A percentile compares a stretch with the other conserved stretches of the same genome.
These are phyloP conservation scores for Aphanomyces astaci DNA, from an alignment of 352 stramenopile species.

Conservation along the genomic window DNA sequence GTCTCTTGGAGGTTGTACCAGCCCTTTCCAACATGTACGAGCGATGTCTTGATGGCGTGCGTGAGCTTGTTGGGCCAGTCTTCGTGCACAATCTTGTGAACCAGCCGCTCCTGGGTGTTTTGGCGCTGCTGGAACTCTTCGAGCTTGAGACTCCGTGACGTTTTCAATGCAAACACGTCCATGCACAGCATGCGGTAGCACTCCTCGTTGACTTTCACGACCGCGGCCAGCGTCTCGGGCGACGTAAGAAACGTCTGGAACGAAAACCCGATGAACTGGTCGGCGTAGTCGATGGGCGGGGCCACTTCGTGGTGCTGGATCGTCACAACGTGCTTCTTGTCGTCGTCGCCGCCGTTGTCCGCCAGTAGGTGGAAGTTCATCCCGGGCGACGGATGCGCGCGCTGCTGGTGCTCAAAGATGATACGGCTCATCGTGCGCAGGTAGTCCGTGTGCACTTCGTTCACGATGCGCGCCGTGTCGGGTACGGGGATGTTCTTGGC, in stretches of 20 bases:
- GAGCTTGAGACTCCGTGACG: constrained; percentile 63
- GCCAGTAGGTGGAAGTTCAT: constrained; percentile 3
- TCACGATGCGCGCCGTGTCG: constrained; percentile 65
- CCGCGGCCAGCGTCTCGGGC: constrained; percentile 49
- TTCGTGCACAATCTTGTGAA: constrained; percentile 74
- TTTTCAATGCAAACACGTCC: constrained; percentile 72
- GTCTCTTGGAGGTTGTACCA: constrained; percentile 83
- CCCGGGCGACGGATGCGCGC: constrained; percentile 18
- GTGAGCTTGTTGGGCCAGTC: constrained; percentile 74
- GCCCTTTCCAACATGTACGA: constrained; percentile 71
- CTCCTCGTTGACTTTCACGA: constrained; percentile 82
- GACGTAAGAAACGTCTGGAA: constrained; percentile 82
- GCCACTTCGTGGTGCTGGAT: constrained; percentile 24
- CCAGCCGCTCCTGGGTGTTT: constrained; percentile 52
- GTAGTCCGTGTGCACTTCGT: constrained; percentile 88
- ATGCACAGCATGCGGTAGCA: constrained; percentile 73
- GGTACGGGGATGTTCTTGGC: constrained; percentile 55
- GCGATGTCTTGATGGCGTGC: constrained; percentile 52
- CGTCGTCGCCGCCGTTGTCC: neutral
- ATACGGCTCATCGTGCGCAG: constrained; percentile 89
- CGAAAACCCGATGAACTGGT: constrained; percentile 81
- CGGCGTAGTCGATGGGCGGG: constrained; percentile 67
- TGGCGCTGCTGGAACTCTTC: constrained; percentile 83
- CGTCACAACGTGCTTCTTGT: neutral
- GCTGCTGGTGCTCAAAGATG: constrained; percentile 76